Base-by-base conservation (phyloP, 2,329 filamentous ascomycete species). In the Aspergillus piperis region DNA sequence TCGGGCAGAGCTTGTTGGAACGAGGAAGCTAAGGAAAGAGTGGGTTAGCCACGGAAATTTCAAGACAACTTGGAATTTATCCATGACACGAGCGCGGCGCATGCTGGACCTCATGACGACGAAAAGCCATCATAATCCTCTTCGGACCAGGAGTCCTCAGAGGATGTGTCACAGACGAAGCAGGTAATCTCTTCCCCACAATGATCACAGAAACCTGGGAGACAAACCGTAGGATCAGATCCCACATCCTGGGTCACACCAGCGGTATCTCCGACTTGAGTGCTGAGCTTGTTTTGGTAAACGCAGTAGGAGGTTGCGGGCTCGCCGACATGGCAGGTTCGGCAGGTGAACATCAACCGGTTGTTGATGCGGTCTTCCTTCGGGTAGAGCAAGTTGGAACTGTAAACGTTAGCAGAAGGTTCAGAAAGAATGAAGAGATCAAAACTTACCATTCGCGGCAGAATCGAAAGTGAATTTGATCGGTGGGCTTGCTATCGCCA, bases 221-320 rank as follows among this genome's bases (percentile, higher is more conserved):
- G 60, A 96, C 94, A 86, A 89, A 99, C 94, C 88, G 96, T 99
- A 79, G 95, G 95, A 85, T 99, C 95, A 73, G 91, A 93, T 74
- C 90, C 92, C 72, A 99, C 93, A 80, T 99, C 96, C 79, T 96
- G 92, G 63, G 94, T 97, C 71, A 98, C 94, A 80, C 96, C 95
- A 61, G 95, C 94, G 42, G 94, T 98, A 80, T 97, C 95, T 72
- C 93, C 92, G 25, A 94, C 90, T 62, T 91, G 90, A 74, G 90
- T 96, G 79, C 92, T 92, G 71, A 99, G 88, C 68, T 94, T 87
- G 79, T 98, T 96, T 77, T 96, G 91, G 82, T 95, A 99, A 72
- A 98, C 92, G 79, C 95, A 98, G 63, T 91, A 89, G 21, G 92
- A 94, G 63, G 87, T 87, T 32, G 94, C 93, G 65, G 90, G 87